Evolutionary conservation across 140 eudicot species (phyloP).

Genomic region (Bidens hawaiensis): DNA sequence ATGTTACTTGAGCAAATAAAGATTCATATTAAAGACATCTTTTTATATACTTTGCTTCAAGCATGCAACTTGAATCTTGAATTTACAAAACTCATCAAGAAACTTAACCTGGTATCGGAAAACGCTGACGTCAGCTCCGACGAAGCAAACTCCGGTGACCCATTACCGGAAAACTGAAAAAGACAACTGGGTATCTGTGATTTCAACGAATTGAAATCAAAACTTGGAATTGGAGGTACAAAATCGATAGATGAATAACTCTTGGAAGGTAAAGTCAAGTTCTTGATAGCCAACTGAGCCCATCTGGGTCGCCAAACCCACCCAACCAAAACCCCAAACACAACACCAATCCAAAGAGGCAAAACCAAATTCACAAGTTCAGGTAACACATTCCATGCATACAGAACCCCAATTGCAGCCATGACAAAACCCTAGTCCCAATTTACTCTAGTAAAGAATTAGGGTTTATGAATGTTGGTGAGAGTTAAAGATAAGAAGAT

Average conservation of each 20-base stretch:
- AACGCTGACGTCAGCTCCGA: constrained; percentile 21
- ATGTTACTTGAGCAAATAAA: no score
- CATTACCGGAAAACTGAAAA: constrained; percentile 30
- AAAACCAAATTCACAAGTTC: constrained; percentile 44
- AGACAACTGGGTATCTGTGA: constrained; percentile 43
- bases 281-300: constrained; percentile 35
- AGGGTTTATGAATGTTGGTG: neutral
- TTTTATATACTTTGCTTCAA: no score
- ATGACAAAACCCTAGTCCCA: constrained; percentile 18
- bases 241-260: no score
- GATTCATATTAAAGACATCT: no score
- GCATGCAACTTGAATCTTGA: neutral
- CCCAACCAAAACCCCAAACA: constrained; percentile 77
- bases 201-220: constrained; percentile 43
- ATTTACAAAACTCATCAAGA: neutral
- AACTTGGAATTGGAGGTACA: constrained; percentile 32
- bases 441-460: no score
- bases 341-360: constrained; percentile 71
- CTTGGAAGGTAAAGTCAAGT: constrained; percentile 8
- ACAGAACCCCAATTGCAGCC: constrained; percentile 36
- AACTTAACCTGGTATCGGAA: constrained; percentile 40
- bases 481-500: neutral
- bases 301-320: constrained; percentile 87
- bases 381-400: constrained; percentile 39
- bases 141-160: constrained; percentile 19